A percentile compares a stretch with the other conserved stretches of the same genome.
phyloP scores from a whole-genome alignment of 129 eudicot species.

The Flaveria brownii region DNA sequence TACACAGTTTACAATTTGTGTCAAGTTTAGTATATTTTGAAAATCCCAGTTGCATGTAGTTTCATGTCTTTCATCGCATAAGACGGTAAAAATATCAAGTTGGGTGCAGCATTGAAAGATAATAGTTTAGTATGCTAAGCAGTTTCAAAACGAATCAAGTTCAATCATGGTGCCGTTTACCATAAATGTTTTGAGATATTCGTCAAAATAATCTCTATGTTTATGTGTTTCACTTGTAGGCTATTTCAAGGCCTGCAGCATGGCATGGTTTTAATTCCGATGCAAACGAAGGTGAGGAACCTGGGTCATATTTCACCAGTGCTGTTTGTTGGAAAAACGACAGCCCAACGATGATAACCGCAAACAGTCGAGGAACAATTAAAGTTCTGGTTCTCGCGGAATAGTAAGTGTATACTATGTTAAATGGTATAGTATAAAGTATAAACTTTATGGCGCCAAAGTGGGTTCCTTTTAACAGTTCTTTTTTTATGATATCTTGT shows the following conservation, averaged over 20 bases:
- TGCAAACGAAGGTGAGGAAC: conserved; percentile 52
- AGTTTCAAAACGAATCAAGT: not conserved
- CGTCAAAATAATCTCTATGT: not conserved
- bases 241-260: conserved; percentile 73
- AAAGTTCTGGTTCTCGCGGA: conserved; percentile 78
- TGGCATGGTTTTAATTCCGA: conserved; percentile 59
- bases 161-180: not conserved
- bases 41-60: not conserved
- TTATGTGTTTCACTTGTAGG: conserved; percentile 42
- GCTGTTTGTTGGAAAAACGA: conserved; percentile 89
- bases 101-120: too few species aligned
- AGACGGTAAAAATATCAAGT: not conserved
- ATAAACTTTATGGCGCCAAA: conserved; percentile 14
- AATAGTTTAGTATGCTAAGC: not conserved
- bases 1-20: not conserved
- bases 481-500: conserved; percentile 1
- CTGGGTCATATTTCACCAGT: conserved; percentile 75
- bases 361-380: conserved; percentile 84
- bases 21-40: not conserved
- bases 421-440: not conserved
- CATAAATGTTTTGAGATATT: not conserved
- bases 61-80: not conserved
- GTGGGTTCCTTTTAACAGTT: conserved; percentile 6
- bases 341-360: conserved; percentile 79
- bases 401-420: conserved; percentile 37